Percentiles rank a stretch among this genome's conserved stretches.
Conservation (phyloP, 1,139 yeast species). For the Pneumocystis wakefieldiae region DNA sequence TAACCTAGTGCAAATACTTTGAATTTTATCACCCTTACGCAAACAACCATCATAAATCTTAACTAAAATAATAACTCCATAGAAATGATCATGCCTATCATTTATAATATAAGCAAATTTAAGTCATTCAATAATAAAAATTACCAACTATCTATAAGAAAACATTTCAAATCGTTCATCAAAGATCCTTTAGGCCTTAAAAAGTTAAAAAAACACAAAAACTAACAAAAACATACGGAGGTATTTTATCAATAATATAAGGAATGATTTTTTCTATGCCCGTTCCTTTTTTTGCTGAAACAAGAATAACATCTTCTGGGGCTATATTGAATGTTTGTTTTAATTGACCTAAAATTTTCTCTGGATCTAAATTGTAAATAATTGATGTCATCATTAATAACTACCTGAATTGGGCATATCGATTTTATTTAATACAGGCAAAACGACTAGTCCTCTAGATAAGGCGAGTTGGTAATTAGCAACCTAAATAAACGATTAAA, state of each 20-base stretch:
- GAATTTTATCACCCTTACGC: conserved; percentile 55
- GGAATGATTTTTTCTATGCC: conserved; percentile 68
- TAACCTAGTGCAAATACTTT: conserved; percentile 62
- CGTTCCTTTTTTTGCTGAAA: conserved; percentile 82
- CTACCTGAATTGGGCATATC: conserved; percentile 62
- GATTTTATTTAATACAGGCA: conserved; percentile 85
- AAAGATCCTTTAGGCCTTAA: not conserved
- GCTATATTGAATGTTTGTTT: conserved; percentile 70
- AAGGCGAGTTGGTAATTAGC: conserved; percentile 88
- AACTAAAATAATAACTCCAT: conserved; percentile 82
- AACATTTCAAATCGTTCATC: not conserved
- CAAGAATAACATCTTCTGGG: conserved; percentile 59
- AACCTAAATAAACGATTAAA: conserved; percentile 20
- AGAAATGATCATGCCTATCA: conserved; percentile 90
- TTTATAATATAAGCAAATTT: conserved; percentile 79
- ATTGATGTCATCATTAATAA: not conserved
- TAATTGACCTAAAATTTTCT: conserved; percentile 66
- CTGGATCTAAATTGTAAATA: conserved; percentile 35
- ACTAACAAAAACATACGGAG: conserved; percentile 26
- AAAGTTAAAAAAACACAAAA: not conserved
- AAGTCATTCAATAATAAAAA: conserved; percentile 21
- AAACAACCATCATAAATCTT: conserved; percentile 72
- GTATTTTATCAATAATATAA: conserved; percentile 60
- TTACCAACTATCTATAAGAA: conserved; percentile 1
- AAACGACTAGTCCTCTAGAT: conserved; percentile 61